phyloP scores from a whole-genome alignment of 331 rosid genomes.

The Acacia concinna region DNA sequence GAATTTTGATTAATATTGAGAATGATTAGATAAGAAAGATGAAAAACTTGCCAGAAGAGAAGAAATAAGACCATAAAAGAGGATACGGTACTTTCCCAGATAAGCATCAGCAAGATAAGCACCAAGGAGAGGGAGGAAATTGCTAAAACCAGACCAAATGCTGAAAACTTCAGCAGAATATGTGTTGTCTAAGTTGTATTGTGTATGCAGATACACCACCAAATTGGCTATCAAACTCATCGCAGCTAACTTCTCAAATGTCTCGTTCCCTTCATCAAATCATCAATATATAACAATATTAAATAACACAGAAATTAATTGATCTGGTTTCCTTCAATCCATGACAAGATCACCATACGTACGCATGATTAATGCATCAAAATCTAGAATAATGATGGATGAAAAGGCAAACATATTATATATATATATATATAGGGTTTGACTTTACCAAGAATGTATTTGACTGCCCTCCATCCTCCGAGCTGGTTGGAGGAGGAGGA shows the following conservation, averaged over 20 bases:
- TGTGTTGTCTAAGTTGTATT: conserved; percentile 55
- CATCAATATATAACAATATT: not conserved
- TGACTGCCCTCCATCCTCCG: conserved; percentile 45
- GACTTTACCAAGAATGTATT: conserved; percentile 35
- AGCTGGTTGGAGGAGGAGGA: conserved; percentile 16
- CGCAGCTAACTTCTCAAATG: conserved; percentile 75
- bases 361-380: not conserved
- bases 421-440: not conserved
- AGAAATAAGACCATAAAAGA: conserved; percentile 42
- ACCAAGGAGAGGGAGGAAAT: conserved; percentile 52
- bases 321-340: not conserved
- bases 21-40: not conserved
- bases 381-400: not conserved
- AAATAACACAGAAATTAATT: not conserved
- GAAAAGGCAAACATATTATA: not conserved
- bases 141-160: conserved; percentile 56
- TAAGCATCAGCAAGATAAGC: conserved; percentile 55
- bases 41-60: conserved; percentile 43
- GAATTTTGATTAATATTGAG: not conserved
- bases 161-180: conserved; percentile 49
- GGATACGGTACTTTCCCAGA: conserved; percentile 47
- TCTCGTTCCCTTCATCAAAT: conserved; percentile 52
- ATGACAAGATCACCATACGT: not conserved
- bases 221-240: conserved; percentile 63
- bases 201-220: conserved; percentile 52